phyloP scores from a whole-genome alignment of 139 green algal species.

The Chlamydomonas schloesseri region DNA sequence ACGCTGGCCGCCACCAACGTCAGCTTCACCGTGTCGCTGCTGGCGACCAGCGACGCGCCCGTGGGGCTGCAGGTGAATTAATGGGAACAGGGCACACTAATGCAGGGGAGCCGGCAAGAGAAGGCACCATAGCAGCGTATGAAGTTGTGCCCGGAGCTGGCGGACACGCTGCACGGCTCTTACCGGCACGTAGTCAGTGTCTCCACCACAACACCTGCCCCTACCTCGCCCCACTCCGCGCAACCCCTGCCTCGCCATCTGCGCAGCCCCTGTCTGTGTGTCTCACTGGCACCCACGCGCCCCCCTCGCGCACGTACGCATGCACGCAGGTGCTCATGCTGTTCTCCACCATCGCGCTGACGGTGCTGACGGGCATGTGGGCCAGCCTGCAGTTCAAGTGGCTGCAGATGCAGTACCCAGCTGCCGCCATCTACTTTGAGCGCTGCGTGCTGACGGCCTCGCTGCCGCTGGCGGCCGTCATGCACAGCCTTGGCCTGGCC shows the following conservation, averaged over 20 bases:
- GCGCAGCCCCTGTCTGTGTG: too few species aligned
- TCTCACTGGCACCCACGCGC: too few species aligned
- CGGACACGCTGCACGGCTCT: too few species aligned
- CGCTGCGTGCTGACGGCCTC: conserved; percentile 80
- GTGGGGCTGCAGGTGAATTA: conserved; percentile 45
- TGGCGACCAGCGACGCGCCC: conserved; percentile 21
- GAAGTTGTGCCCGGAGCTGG: too few species aligned
- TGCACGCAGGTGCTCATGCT: not conserved
- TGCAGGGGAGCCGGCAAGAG: too few species aligned
- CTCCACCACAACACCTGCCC: too few species aligned
- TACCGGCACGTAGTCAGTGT: too few species aligned
- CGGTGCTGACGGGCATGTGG: conserved; percentile 73
- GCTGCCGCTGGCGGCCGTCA: conserved; percentile 73
- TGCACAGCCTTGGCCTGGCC: conserved; percentile 73
- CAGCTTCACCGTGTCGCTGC: conserved; percentile 63
- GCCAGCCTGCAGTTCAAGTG: conserved; percentile 93
- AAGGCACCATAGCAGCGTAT: too few species aligned
- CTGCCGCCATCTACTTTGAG: conserved; percentile 88
- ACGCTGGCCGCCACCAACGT: conserved; percentile 76
- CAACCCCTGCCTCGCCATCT: too few species aligned
- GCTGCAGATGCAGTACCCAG: conserved; percentile 88
- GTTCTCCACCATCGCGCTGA: conserved; percentile 21
- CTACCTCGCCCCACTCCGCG: too few species aligned
- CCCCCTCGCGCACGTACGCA: too few species aligned
- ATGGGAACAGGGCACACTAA: too few species aligned